A percentile compares a stretch with the other conserved stretches of the same genome.
phyloP scores from a whole-genome alignment of 163 green algal species.

The Chlamydomonas reinhardtii region DNA sequence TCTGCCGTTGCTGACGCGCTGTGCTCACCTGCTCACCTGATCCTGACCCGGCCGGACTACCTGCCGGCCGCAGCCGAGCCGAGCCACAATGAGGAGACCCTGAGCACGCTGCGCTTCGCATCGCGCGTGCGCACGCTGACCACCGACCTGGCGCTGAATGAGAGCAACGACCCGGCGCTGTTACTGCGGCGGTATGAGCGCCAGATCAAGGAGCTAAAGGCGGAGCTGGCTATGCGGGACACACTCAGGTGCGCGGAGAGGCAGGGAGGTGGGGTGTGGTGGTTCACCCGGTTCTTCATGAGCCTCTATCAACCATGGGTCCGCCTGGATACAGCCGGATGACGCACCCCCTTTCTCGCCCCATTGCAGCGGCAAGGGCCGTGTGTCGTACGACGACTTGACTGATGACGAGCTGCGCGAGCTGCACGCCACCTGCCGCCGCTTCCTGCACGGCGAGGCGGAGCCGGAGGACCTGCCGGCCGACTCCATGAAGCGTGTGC shows the following conservation, averaged over 20 bases:
- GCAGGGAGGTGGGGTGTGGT: too few species aligned
- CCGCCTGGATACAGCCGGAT: too few species aligned
- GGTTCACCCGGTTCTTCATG: too few species aligned
- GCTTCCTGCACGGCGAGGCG: conserved; percentile 59
- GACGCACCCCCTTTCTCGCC: too few species aligned
- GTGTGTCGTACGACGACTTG: conserved; percentile 79
- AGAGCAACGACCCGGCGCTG: conserved; percentile 79
- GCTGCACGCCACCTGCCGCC: conserved; percentile 63
- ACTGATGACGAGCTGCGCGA: conserved; percentile 72
- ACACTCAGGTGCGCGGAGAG: conserved; percentile 64
- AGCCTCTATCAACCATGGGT: too few species aligned
- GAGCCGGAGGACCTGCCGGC: conserved; percentile 72
- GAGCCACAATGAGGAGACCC: conserved; percentile 76
- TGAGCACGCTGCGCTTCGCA: conserved; percentile 81
- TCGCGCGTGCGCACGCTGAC: conserved; percentile 67
- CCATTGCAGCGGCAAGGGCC: conserved; percentile 61
- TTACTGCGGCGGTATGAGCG: conserved; percentile 74
- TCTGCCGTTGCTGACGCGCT: not conserved
- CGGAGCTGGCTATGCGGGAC: conserved; percentile 87
- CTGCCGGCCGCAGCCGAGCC: conserved; percentile 53
- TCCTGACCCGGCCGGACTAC: not conserved
- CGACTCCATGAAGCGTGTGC: conserved; percentile 77
- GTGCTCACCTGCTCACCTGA: not conserved
- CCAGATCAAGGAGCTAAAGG: conserved; percentile 85
- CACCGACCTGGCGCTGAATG: conserved; percentile 76